These are phyloP conservation scores for Agaricus blazei DNA, from an alignment of 768 basidiomycete genomes.

Conservation along the genomic window DNA sequence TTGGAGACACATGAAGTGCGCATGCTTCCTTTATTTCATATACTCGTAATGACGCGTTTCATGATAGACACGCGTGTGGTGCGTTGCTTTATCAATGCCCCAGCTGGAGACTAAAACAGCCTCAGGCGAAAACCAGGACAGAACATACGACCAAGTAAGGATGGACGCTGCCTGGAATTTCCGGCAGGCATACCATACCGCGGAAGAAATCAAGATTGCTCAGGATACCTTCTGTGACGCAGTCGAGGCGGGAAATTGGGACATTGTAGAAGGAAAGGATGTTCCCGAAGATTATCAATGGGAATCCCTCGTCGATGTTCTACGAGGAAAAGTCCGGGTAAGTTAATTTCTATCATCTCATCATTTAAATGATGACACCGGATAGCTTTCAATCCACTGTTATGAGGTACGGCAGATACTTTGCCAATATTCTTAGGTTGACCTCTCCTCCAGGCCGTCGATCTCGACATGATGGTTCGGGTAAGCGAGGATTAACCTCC, in stretches of 20 bases:
- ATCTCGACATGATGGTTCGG: slow-evolving; percentile 62
- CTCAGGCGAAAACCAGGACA: slow-evolving; percentile 54
- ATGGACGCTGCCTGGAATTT: slow-evolving; percentile 68
- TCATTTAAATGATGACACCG: not conserved
- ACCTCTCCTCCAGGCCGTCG: slow-evolving; percentile 41
- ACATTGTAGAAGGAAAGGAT: slow-evolving; percentile 23
- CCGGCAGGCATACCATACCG: slow-evolving; percentile 67
- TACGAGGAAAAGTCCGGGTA: slow-evolving; percentile 74
- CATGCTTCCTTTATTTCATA: not conserved
- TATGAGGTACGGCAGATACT: slow-evolving; percentile 27
- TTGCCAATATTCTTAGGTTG: not conserved
- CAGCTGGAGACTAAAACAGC: not conserved
- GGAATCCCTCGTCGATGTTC: slow-evolving; percentile 66
- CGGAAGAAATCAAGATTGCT: slow-evolving; percentile 54
- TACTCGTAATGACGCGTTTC: not conserved
- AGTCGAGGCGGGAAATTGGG: slow-evolving; percentile 40
- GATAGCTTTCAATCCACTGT: slow-evolving; percentile 35
- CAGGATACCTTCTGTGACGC: slow-evolving; percentile 66
- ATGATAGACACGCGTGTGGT: slow-evolving; percentile 57
- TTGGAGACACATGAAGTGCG: slow-evolving; percentile 77
- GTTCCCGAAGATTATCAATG: slow-evolving; percentile 66
- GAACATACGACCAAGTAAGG: slow-evolving; percentile 40
- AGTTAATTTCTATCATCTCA: not conserved
- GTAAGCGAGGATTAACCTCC: slow-evolving; percentile 27
- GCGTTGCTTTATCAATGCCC: slow-evolving; percentile 12